Evolutionary conservation across 768 basidiomycete genomes (phyloP).

Genomic region (Pulveroboletus frians): DNA sequence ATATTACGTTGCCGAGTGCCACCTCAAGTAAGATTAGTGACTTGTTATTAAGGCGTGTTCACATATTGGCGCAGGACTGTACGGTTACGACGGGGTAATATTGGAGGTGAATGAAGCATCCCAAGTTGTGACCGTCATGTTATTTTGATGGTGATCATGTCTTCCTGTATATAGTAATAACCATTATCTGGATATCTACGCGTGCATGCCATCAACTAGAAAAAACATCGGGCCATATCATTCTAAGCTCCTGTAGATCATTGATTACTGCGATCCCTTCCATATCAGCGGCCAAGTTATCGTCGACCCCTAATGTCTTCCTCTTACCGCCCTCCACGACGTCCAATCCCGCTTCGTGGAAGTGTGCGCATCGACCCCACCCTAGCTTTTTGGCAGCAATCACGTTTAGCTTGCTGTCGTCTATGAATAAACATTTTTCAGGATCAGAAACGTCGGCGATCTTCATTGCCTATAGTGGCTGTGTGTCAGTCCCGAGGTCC

Average conservation of each 20-base stretch:
- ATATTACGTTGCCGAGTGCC: slow-evolving; percentile 60
- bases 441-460: slow-evolving; percentile 58
- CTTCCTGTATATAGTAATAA: slow-evolving; percentile 2
- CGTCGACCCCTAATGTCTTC: slow-evolving; percentile 40
- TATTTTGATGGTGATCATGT: slow-evolving; percentile 46
- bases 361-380: slow-evolving; percentile 74
- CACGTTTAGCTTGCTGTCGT: slow-evolving; percentile 71
- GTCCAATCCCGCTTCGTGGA: slow-evolving; percentile 63
- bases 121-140: slow-evolving; percentile 67
- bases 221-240: slow-evolving; percentile 75
- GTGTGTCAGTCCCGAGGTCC: background rate
- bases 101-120: slow-evolving; percentile 75
- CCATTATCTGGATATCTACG: background rate
- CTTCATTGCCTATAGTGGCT: slow-evolving; percentile 51
- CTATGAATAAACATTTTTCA: slow-evolving; percentile 71
- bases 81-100: slow-evolving; percentile 79
- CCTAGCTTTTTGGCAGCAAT: slow-evolving; percentile 57
- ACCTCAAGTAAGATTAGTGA: slow-evolving; percentile 53
- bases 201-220: slow-evolving; percentile 22
- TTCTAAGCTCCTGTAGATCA: slow-evolving; percentile 61
- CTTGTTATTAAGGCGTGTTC: background rate
- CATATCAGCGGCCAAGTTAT: slow-evolving; percentile 30
- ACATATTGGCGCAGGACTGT: slow-evolving; percentile 29
- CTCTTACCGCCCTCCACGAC: slow-evolving; percentile 57
- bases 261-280: slow-evolving; percentile 50